A percentile compares a stretch with the other conserved stretches of the same genome.
Evolutionary conservation across 2,329 filamentous ascomycete species (phyloP).

Genomic region (Biscogniauxia sp.): DNA sequence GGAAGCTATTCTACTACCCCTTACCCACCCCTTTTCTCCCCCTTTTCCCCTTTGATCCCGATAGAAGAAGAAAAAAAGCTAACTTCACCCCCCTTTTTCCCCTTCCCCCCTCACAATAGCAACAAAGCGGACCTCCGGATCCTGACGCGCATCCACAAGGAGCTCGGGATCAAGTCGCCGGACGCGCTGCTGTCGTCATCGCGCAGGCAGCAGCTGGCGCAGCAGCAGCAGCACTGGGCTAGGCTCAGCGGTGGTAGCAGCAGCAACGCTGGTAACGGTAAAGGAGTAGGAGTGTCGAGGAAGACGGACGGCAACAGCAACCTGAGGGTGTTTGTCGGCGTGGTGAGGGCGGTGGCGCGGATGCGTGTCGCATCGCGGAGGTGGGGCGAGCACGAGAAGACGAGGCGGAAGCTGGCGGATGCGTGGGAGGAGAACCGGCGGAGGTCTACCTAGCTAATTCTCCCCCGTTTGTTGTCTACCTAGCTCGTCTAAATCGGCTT

Average conservation of each 20-base stretch:
- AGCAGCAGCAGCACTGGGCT: neutral
- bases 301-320: conserved; percentile 23
- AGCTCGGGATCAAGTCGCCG: conserved; percentile 39
- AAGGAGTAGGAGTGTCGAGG: neutral
- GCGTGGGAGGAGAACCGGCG: conserved; percentile 40
- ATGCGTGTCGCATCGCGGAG: conserved; percentile 45
- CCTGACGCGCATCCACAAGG: conserved; percentile 76
- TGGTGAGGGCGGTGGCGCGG: conserved; percentile 53
- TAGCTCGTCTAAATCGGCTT: no score
- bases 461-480: no score
- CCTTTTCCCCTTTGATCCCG: neutral
- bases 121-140: conserved; percentile 89
- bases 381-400: conserved; percentile 53
- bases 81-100: conserved; percentile 29
- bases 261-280: conserved; percentile 8
- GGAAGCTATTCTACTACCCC: neutral
- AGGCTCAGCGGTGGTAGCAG: neutral
- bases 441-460: conserved; percentile 5
- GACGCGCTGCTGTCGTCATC: conserved; percentile 23
- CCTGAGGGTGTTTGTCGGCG: conserved; percentile 45
- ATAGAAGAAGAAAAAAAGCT: conserved; percentile 3
- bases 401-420: conserved; percentile 46
- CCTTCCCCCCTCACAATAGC: conserved; percentile 48
- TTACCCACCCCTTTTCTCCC: conserved; percentile 5
- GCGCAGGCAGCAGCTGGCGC: neutral